These are phyloP conservation scores for Colletotrichum sp. DNA, from an alignment of 2,329 filamentous ascomycete genomes.

Conservation along the genomic window DNA sequence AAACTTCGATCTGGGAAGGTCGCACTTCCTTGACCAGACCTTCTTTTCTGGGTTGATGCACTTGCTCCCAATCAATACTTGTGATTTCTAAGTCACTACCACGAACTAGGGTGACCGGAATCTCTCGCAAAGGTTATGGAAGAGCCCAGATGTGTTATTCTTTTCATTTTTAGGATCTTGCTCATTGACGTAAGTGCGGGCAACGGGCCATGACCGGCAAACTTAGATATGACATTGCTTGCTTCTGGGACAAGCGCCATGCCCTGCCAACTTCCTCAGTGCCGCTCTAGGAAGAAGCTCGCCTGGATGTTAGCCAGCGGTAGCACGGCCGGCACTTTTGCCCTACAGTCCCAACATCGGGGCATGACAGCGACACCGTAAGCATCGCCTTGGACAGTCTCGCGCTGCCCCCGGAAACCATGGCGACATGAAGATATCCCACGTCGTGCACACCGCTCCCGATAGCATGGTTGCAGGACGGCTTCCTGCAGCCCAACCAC, in stretches of 20 bases:
- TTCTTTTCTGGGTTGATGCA: neutral
- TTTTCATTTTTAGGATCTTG: rapidly evolving
- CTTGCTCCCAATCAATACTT: neutral
- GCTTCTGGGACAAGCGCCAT: rapidly evolving
- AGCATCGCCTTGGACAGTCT: neutral
- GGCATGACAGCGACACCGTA: neutral
- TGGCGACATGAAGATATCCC: neutral
- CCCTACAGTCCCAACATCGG: rapidly evolving
- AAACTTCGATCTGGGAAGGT: neutral
- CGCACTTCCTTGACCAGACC: neutral
- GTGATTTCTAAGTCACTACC: neutral
- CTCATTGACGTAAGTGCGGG: rapidly evolving
- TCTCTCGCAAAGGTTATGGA: rapidly evolving
- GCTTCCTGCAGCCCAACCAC: neutral
- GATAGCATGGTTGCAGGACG: neutral
- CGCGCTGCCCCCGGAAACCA: rapidly evolving
- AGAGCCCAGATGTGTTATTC: neutral
- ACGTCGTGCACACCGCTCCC: neutral
- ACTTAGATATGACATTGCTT: rapidly evolving
- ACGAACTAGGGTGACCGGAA: neutral
- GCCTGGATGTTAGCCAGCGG: neutral
- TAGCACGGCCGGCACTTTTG: neutral
- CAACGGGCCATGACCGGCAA: rapidly evolving
- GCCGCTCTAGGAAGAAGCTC: neutral
- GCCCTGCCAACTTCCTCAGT: rapidly evolving